These are phyloP conservation scores for Ceratobasidium theobromae DNA, from an alignment of 1,284 basidiomycete species.

Conservation along the genomic window DNA sequence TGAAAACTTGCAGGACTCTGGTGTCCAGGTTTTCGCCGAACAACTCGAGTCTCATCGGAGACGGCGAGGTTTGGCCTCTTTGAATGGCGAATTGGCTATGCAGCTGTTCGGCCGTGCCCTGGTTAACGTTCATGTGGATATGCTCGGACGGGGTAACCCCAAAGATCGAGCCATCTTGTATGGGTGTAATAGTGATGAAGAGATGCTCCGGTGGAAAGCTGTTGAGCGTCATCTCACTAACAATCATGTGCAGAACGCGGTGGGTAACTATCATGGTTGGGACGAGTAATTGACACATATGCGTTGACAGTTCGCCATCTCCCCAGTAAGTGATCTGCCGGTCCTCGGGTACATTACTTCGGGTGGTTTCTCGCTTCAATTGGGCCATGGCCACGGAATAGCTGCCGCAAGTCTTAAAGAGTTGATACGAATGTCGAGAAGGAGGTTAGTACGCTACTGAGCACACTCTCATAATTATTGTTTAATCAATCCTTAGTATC, in stretches of 20 bases:
- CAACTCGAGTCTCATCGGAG: slow-evolving; percentile 61
- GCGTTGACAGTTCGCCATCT: background rate
- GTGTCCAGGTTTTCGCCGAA: slow-evolving; percentile 49
- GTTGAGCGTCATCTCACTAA: slow-evolving; percentile 41
- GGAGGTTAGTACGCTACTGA: slow-evolving; percentile 39
- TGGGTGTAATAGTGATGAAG: slow-evolving; percentile 55
- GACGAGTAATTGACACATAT: slow-evolving; percentile 43
- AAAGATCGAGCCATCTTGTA: slow-evolving; percentile 74
- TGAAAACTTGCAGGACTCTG: background rate
- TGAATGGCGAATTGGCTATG: slow-evolving; percentile 43
- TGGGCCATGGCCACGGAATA: slow-evolving; percentile 72
- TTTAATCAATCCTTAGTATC: background rate
- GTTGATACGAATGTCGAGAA: slow-evolving; percentile 56
- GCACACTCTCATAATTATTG: background rate
- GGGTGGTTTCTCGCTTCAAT: slow-evolving; percentile 74
- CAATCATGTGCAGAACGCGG: slow-evolving; percentile 40
- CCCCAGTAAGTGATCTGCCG: slow-evolving; percentile 32
- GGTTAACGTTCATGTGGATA: slow-evolving; percentile 61
- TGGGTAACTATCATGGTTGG: slow-evolving; percentile 36
- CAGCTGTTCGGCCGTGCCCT: slow-evolving; percentile 60
- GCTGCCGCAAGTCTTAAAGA: slow-evolving; percentile 63
- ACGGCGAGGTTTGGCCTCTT: slow-evolving; percentile 50
- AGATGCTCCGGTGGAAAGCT: slow-evolving; percentile 44
- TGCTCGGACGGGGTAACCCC: slow-evolving; percentile 69
- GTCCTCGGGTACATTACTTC: slow-evolving; percentile 80